Evolutionary conservation across 768 basidiomycete species (phyloP).

Genomic region (Boletus subparvulus): DNA sequence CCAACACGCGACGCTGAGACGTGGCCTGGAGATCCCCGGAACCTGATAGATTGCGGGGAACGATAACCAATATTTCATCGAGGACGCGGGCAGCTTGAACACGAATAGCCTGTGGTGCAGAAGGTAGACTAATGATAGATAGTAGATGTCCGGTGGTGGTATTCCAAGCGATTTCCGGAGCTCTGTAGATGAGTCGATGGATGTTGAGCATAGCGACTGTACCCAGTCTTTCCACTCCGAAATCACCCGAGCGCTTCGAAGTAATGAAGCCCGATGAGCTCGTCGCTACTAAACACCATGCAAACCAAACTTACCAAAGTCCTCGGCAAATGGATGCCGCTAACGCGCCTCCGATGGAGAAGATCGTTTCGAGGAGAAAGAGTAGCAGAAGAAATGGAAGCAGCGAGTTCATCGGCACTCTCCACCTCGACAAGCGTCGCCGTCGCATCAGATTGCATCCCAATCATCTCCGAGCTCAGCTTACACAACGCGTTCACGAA

Average conservation of each 20-base stretch:
- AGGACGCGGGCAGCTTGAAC: constrained; percentile 87
- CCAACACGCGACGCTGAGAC: constrained; percentile 82
- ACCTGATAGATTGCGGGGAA: constrained; percentile 67
- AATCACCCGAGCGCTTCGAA: constrained; percentile 83
- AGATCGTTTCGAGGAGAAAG: constrained; percentile 43
- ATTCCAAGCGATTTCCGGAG: constrained; percentile 83
- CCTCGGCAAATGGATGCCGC: constrained; percentile 83
- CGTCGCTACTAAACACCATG: neutral
- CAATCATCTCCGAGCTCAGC: constrained; percentile 90
- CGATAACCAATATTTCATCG: constrained; percentile 76
- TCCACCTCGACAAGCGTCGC: constrained; percentile 30
- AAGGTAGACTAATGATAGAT: constrained; percentile 64
- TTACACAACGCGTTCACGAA: constrained; percentile 80
- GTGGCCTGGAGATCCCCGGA: constrained; percentile 62
- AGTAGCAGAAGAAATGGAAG: constrained; percentile 32
- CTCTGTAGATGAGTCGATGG: constrained; percentile 80
- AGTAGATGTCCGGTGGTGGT: constrained; percentile 79
- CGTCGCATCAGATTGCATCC: constrained; percentile 63
- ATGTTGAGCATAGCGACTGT: constrained; percentile 81
- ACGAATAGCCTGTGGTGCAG: constrained; percentile 75
- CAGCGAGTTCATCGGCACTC: constrained; percentile 34
- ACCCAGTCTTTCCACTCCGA: constrained; percentile 87
- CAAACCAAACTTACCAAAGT: constrained; percentile 56
- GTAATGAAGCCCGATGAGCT: constrained; percentile 1
- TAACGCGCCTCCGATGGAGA: constrained; percentile 68